Evolutionary conservation across 2,329 filamentous ascomycete species (phyloP), one percentile per base, ranked within the genome.

Genomic region (Colletotrichum sp.): DNA sequence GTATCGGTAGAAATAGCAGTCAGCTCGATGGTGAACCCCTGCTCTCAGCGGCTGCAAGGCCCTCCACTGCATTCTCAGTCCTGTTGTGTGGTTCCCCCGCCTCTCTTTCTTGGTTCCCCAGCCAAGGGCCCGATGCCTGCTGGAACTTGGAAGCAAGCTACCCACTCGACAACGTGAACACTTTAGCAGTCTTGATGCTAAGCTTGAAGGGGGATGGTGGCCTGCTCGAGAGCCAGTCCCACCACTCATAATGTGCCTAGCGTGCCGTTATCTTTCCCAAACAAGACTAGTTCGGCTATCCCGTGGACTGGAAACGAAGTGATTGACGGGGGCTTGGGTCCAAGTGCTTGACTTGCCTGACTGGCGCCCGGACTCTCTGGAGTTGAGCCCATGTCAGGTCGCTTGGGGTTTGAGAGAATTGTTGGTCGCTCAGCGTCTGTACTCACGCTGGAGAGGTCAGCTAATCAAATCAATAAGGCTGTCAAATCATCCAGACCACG

Each of bases 271-370:
- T 30, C 13, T 24, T 52, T 3, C 59, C 59, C 26, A 39, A 74
- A 64, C 6, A 5, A 32, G 71, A 73, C 15, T 74, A 69, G 49
- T 12, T 24, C 15, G 60, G 36, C 18, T 24, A 67, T 55, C 34
- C 28, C 59, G 34, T 32, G 18, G n/a, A 49, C 32, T 65, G 74
- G 65, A 74, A 76, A 59, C 59, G 64, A 76, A 36, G 57, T 60
- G 32, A 73, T 59, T 68, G 70, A 67, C 55, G 44, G 36, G 52
- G 60, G 16, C n/a, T 44, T 57, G 71, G 26, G 70, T 66, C 65
- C 68, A 65, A 34, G 70, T 32, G 68, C 59, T 66, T 72, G 60
- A 52, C 59, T 49, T 72, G 63, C 30, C 49, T 59, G 64, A 64
- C 59, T 63, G 32, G 64, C 70, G 70, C 73, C 65, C 74, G 44